phyloP scores from a whole-genome alignment of 164 flowering plant genomes.

The Hamamelis virginiana region DNA sequence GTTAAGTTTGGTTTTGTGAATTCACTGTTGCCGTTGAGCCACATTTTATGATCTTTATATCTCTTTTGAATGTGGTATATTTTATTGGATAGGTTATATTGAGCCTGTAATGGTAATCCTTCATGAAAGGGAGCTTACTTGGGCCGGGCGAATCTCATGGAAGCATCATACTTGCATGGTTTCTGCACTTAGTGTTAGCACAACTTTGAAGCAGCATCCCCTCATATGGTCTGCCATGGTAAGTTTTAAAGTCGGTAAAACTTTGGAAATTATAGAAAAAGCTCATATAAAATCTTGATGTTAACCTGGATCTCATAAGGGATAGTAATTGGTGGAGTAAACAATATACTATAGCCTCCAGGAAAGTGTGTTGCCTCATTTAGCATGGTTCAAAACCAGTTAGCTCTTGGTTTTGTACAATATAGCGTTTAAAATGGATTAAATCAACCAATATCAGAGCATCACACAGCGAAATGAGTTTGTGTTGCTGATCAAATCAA shows the following conservation, averaged over 20 bases:
- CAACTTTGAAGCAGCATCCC: slow-evolving; percentile 91
- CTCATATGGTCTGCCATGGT: slow-evolving; percentile 95
- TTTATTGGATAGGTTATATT: slow-evolving; percentile 66
- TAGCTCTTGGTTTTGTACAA: no score
- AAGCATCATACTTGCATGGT: slow-evolving; percentile 96
- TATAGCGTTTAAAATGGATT: no score
- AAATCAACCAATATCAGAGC: no score
- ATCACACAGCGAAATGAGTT: no score
- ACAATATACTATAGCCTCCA: no score
- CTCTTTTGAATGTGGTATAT: not conserved
- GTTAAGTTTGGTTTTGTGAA: not conserved
- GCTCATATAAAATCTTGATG: not conserved
- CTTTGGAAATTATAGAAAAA: not conserved
- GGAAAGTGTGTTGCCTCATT: no score
- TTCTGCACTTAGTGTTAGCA: slow-evolving; percentile 90
- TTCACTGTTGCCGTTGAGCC: not conserved
- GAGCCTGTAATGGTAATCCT: slow-evolving; percentile 97
- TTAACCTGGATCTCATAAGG: not conserved
- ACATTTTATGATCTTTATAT: not conserved
- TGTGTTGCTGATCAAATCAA: not conserved
- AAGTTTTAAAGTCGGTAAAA: slow-evolving; percentile 28
- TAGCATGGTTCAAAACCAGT: no score
- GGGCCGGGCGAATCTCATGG: slow-evolving; percentile 97
- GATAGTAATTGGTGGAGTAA: no score
- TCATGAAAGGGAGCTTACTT: slow-evolving; percentile 93